Percentiles rank a stretch among this genome's conserved stretches.
phyloP scores from a whole-genome alignment of 2,329 filamentous ascomycete species.

The Exophiala mesophila region DNA sequence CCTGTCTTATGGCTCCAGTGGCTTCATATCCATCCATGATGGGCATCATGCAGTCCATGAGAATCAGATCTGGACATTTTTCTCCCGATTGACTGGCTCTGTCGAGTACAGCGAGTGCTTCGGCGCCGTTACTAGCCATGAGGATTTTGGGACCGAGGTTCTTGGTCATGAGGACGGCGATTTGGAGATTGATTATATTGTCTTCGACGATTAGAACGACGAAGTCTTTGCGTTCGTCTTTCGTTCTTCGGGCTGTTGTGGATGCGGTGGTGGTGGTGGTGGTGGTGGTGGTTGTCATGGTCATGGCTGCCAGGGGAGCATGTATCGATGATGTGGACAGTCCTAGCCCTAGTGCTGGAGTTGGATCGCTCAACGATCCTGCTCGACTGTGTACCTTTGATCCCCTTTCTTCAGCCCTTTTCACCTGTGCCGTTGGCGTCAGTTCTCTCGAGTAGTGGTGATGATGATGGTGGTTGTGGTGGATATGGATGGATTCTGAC shows the following conservation, averaged over 20 bases:
- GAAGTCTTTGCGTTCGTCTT: neutral
- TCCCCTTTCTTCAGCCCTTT: neutral
- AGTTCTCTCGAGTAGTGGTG: neutral
- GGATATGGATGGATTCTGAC: too few species aligned
- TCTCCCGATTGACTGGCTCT: neutral
- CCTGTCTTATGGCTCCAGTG: conserved; percentile 49
- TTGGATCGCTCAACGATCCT: too few species aligned
- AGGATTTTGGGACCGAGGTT: neutral
- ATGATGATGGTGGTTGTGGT: too few species aligned
- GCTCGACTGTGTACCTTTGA: too few species aligned
- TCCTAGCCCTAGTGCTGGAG: neutral
- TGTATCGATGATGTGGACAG: neutral
- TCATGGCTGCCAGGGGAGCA: neutral
- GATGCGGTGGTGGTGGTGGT: conserved; percentile 26
- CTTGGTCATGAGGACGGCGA: neutral
- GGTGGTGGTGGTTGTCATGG: neutral
- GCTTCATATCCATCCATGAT: conserved; percentile 89
- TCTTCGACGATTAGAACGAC: conserved; percentile 2
- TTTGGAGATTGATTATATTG: conserved; percentile 28
- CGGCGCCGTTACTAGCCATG: neutral
- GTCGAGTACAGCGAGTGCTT: neutral
- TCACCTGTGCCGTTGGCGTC: neutral
- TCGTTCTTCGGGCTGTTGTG: neutral
- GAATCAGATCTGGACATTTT: conserved; percentile 36
- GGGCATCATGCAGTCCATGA: conserved; percentile 98